A percentile compares a stretch with the other conserved stretches of the same genome.
phyloP scores from a whole-genome alignment of 1,284 basidiomycete species.

The Leccinum ambiguum region DNA sequence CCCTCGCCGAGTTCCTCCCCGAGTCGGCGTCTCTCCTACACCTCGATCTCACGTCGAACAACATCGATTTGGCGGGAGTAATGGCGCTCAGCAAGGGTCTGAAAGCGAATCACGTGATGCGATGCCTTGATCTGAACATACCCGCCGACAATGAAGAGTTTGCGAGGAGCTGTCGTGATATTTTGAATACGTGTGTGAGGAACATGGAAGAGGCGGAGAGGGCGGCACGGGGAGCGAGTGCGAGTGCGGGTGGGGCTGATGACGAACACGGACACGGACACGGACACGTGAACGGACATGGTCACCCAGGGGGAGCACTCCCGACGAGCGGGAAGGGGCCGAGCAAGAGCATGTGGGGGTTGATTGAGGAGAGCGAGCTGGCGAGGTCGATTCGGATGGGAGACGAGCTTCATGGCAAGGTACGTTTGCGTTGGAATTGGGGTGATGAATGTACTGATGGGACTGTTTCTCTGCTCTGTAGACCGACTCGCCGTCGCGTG shows the following conservation, averaged over 20 bases:
- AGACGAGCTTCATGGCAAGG: slow-evolving; percentile 53
- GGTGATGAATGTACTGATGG: neutral
- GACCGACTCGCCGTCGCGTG: slow-evolving; percentile 36
- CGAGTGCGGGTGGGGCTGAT: slow-evolving; percentile 8
- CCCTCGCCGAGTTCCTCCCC: slow-evolving; percentile 94
- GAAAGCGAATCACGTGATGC: slow-evolving; percentile 79
- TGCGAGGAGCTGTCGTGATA: slow-evolving; percentile 80
- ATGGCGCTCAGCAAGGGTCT: slow-evolving; percentile 89
- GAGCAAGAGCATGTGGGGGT: slow-evolving; percentile 66
- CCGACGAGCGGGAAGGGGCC: slow-evolving; percentile 37
- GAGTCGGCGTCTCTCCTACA: slow-evolving; percentile 87
- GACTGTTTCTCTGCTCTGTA: neutral
- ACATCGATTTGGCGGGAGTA: slow-evolving; percentile 86
- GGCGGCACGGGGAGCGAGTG: slow-evolving; percentile 18
- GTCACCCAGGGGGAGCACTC: slow-evolving; percentile 12
- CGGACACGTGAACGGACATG: slow-evolving; percentile 5
- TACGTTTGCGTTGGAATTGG: slow-evolving; percentile 23
- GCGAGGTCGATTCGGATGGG: slow-evolving; percentile 65
- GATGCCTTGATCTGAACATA: slow-evolving; percentile 93
- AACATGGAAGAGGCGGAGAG: slow-evolving; percentile 85
- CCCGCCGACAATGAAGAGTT: slow-evolving; percentile 87
- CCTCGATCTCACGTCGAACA: slow-evolving; percentile 83
- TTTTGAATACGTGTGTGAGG: slow-evolving; percentile 81
- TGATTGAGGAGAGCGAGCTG: slow-evolving; percentile 80
- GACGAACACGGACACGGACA: neutral